A percentile compares a stretch with the other conserved stretches of the same genome.
Evolutionary conservation across 164 flowering plant genomes (phyloP).

Genomic region (Dillenia suffruticosa): DNA sequence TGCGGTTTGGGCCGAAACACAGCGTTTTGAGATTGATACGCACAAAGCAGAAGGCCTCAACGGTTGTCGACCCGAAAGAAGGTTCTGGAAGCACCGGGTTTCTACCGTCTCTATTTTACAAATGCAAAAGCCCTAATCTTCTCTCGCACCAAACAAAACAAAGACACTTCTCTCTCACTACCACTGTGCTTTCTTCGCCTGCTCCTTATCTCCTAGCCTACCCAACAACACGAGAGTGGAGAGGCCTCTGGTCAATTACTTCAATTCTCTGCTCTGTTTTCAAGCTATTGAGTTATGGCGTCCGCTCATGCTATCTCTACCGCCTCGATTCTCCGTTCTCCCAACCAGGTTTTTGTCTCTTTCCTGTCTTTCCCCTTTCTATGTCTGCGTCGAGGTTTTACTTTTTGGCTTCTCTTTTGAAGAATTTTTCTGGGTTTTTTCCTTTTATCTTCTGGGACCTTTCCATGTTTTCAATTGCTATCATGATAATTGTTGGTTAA

Average conservation of each 20-base stretch:
- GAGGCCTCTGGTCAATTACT: not conserved
- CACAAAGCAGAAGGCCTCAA: not conserved
- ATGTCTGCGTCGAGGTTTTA: not conserved
- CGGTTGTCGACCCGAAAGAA: conserved; percentile 17
- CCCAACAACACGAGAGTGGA: not conserved
- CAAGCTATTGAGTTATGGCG: conserved; percentile 40
- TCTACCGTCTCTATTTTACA: not conserved
- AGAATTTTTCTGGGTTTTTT: too few relatives aligned
- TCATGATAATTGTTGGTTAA: too few relatives aligned
- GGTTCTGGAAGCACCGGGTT: conserved; percentile 26
- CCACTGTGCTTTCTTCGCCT: conserved; percentile 1
- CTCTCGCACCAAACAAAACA: not conserved
- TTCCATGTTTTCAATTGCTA: too few relatives aligned
- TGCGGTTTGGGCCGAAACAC: not conserved
- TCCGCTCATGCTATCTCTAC: conserved; percentile 65
- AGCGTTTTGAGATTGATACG: not conserved
- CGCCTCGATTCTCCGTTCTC: conserved; percentile 50
- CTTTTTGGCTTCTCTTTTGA: not conserved
- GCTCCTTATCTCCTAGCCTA: not conserved
- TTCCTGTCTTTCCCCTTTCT: not conserved
- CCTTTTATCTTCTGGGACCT: too few relatives aligned
- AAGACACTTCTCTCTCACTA: not conserved
- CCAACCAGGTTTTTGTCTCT: conserved; percentile 37
- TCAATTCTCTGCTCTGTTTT: not conserved
- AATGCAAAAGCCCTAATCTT: conserved; percentile 6